phyloP scores from a whole-genome alignment of 2,329 filamentous ascomycete species.

The Tolypocladium album region DNA sequence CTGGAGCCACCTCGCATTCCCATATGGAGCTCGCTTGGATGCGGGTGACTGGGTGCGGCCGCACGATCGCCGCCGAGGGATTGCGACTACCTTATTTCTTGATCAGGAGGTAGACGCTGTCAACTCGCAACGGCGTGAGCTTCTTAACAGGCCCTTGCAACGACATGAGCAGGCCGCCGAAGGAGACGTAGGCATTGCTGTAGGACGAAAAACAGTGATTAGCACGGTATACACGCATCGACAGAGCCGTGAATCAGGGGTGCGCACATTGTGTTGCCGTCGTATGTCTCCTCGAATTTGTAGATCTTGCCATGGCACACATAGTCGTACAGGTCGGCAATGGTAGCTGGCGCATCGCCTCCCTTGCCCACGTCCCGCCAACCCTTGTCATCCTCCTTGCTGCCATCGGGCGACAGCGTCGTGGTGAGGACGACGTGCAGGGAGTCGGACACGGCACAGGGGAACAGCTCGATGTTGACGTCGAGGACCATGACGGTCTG shows the following conservation, averaged over 20 bases:
- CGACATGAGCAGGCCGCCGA: conserved; percentile 82
- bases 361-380: conserved; percentile 66
- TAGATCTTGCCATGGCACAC: conserved; percentile 86
- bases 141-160: conserved; percentile 94
- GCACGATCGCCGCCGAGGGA: neutral
- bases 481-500: conserved; percentile 74
- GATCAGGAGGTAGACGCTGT: conserved; percentile 84
- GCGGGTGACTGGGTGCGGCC: neutral
- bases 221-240: neutral
- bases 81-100: conserved; percentile 52
- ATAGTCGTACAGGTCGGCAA: conserved; percentile 77
- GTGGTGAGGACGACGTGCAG: conserved; percentile 75
- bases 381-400: conserved; percentile 62
- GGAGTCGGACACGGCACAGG: conserved; percentile 60
- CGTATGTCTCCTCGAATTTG: conserved; percentile 69
- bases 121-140: conserved; percentile 80
- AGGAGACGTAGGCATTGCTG: conserved; percentile 90
- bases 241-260: neutral
- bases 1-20: neutral
- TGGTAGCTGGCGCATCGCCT: conserved; percentile 42
- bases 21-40: neutral
- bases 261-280: conserved; percentile 70
- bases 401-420: conserved; percentile 77
- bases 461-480: conserved; percentile 89
- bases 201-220: neutral